These are phyloP conservation scores for Dactylella cylindrospora DNA, from an alignment of 2,329 filamentous ascomycete genomes.

Conservation along the genomic window DNA sequence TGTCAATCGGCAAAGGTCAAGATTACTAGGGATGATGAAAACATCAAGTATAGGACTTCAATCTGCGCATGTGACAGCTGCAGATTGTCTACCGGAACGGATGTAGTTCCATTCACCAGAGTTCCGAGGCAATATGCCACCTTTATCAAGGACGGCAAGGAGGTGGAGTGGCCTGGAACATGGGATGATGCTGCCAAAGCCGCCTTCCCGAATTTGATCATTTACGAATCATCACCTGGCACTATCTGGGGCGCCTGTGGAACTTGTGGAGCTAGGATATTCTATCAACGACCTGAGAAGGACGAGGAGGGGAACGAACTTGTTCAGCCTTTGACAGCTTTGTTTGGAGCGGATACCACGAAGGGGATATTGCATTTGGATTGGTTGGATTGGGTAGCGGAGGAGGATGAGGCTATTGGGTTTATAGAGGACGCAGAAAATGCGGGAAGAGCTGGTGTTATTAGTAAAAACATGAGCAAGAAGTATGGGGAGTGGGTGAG, in stretches of 20 bases:
- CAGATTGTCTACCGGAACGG: conserved; percentile 12
- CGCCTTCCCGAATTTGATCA: conserved; percentile 12
- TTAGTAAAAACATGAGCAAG: conserved; percentile 6
- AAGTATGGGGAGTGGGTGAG: conserved; percentile 30
- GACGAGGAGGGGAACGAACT: conserved; percentile 4
- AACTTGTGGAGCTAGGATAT: conserved; percentile 16
- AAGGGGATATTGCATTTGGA: conserved; percentile 32
- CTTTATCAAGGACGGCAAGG: conserved; percentile 7
- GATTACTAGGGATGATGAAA: conserved; percentile 14
- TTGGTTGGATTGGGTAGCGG: conserved; percentile 14
- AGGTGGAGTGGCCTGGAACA: conserved; percentile 19
- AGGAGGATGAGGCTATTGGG: background rate
- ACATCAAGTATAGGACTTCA: conserved; percentile 5
- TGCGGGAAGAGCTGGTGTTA: conserved; percentile 16
- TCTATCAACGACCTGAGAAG: conserved; percentile 21
- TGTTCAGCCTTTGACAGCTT: conserved; percentile 12
- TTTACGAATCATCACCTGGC: conserved; percentile 14
- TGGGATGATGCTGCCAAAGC: conserved; percentile 18
- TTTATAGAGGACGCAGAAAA: conserved; percentile 17
- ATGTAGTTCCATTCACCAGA: conserved; percentile 14
- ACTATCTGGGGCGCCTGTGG: conserved; percentile 22
- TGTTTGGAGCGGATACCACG: conserved; percentile 17
- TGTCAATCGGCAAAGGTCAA: conserved; percentile 15
- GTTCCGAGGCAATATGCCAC: conserved; percentile 9
- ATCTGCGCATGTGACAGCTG: conserved; percentile 30